Conservation (phyloP, 805 yeast species). For the Priceomyces medius region DNA sequence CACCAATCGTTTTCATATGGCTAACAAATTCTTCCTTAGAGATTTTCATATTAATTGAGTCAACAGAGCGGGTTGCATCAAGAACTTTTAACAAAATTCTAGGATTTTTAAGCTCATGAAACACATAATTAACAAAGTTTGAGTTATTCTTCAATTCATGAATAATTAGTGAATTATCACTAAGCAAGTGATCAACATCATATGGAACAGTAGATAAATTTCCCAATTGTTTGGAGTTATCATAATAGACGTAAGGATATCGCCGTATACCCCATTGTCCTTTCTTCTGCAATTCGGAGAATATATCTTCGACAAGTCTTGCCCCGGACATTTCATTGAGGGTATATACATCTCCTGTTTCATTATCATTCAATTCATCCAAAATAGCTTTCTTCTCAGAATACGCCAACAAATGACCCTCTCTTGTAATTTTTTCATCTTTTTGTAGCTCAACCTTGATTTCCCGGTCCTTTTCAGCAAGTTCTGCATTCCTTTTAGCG, state of each 20-base stretch:
- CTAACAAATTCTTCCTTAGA: background rate
- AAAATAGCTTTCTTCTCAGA: constrained; percentile 15
- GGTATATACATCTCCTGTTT: constrained; percentile 16
- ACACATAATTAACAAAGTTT: background rate
- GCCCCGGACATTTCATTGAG: constrained; percentile 16
- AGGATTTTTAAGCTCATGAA: constrained; percentile 5
- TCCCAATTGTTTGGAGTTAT: background rate
- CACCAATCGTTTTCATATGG: background rate
- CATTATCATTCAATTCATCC: constrained; percentile 33
- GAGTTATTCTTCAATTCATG: too few species aligned
- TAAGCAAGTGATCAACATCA: constrained; percentile 3
- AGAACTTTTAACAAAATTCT: constrained; percentile 4
- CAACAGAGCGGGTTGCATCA: background rate
- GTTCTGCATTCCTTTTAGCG: constrained; percentile 25
- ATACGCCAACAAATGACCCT: constrained; percentile 15
- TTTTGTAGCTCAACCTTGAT: constrained; percentile 19
- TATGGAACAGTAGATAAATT: constrained; percentile 2
- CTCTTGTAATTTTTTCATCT: constrained; percentile 15
- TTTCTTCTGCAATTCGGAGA: constrained; percentile 6
- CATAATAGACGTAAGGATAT: constrained; percentile 24
- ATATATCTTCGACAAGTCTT: constrained; percentile 18
- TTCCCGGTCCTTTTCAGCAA: constrained; percentile 18
- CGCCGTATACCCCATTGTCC: constrained; percentile 10
- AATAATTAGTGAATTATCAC: background rate
- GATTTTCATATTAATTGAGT: background rate